Percentiles rank a stretch among this genome's conserved stretches.
Evolutionary conservation across 2,329 filamentous ascomycete species (phyloP).

Genomic region (Fusarium anthophilum): DNA sequence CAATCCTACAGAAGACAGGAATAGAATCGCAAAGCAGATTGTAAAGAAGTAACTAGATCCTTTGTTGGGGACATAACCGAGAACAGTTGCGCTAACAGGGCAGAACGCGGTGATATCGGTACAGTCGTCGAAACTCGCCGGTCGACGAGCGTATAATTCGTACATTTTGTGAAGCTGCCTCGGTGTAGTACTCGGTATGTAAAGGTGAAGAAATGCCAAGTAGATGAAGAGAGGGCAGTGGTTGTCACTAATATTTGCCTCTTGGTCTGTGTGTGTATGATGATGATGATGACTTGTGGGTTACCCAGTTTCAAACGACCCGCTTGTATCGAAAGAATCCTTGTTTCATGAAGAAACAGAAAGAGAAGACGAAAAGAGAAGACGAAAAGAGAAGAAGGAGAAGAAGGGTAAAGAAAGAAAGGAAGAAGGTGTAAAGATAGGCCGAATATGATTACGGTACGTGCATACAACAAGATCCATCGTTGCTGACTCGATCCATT

Average conservation of each 20-base stretch:
- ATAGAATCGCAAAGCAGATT: constrained; percentile 57
- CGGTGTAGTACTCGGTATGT: neutral
- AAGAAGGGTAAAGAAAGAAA: neutral
- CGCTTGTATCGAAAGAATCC: neutral
- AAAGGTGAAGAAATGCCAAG: neutral
- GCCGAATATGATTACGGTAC: neutral
- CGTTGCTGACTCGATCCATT: constrained; percentile 15
- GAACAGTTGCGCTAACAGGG: constrained; percentile 61
- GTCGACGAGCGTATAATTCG: constrained; percentile 25
- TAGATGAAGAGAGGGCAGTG: neutral
- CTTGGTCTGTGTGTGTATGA: neutral
- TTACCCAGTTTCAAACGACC: neutral
- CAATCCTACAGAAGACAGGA: constrained; percentile 53
- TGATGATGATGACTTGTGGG: neutral
- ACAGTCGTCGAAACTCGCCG: constrained; percentile 42
- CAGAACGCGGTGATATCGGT: constrained; percentile 53
- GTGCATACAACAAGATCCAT: neutral
- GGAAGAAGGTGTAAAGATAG: constrained; percentile 1
- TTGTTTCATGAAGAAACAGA: neutral
- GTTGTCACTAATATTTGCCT: neutral
- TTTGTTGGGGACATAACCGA: constrained; percentile 66
- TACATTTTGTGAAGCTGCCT: constrained; percentile 2
- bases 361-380: neutral
- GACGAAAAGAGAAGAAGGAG: neutral
- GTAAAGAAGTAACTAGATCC: constrained; percentile 65